Conservation (phyloP, 1,284 basidiomycete species). For the Xanthoconium separans region DNA sequence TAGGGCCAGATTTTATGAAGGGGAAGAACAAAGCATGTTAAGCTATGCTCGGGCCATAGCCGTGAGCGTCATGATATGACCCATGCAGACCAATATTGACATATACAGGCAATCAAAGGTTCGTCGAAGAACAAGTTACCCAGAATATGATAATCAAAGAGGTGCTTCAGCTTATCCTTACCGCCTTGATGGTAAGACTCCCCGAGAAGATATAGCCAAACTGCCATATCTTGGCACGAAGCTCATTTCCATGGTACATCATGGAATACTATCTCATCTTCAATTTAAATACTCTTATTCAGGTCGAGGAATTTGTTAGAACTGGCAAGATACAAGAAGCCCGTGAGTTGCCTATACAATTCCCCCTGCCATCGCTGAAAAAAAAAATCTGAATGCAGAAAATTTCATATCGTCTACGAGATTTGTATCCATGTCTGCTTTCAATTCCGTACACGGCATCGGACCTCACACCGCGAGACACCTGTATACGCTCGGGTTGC, state of each 20-base stretch:
- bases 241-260: conserved; percentile 51
- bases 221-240: conserved; percentile 65
- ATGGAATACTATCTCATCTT: background rate
- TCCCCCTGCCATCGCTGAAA: background rate
- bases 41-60: conserved; percentile 67
- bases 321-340: conserved; percentile 59
- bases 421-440: conserved; percentile 54
- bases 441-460: conserved; percentile 70
- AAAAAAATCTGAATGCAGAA: conserved; percentile 37
- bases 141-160: conserved; percentile 1
- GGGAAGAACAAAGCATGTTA: conserved; percentile 60
- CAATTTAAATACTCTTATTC: background rate
- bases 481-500: conserved; percentile 59
- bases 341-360: conserved; percentile 38
- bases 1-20: conserved; percentile 58
- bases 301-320: conserved; percentile 65
- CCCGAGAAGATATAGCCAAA: conserved; percentile 46
- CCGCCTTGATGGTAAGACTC: conserved; percentile 41
- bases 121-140: conserved; percentile 9
- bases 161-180: conserved; percentile 59
- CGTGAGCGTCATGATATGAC: conserved; percentile 37
- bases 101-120: conserved; percentile 60
- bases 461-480: conserved; percentile 64
- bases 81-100: background rate
- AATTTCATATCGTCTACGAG: conserved; percentile 47